Percentiles rank a stretch among this genome's conserved stretches.
phyloP scores from a whole-genome alignment of 2,329 filamentous ascomycete species.

The Westerdykella aurantiaca region DNA sequence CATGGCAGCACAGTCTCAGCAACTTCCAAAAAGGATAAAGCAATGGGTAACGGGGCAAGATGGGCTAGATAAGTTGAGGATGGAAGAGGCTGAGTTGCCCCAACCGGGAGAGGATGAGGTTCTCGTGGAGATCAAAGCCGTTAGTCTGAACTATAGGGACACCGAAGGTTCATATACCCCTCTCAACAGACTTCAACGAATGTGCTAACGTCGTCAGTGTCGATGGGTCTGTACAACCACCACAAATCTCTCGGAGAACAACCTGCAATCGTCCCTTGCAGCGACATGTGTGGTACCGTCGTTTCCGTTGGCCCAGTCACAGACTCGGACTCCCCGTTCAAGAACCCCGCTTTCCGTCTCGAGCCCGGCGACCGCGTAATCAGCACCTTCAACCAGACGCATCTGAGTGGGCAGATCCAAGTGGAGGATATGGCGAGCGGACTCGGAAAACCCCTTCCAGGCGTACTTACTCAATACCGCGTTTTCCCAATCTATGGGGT shows the following conservation, averaged over 20 bases:
- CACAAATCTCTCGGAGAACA: slow-evolving; percentile 48
- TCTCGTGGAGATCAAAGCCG: slow-evolving; percentile 48
- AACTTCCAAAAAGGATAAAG: slow-evolving; percentile 26
- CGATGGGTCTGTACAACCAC: slow-evolving; percentile 61
- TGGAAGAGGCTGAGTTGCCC: slow-evolving; percentile 31
- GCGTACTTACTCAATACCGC: slow-evolving; percentile 55
- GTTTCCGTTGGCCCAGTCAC: slow-evolving; percentile 42
- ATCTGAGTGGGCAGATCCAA: slow-evolving; percentile 55
- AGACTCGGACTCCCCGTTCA: slow-evolving; percentile 41
- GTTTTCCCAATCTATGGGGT: slow-evolving; percentile 54
- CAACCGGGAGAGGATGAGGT: slow-evolving; percentile 40
- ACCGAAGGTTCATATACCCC: slow-evolving; percentile 35
- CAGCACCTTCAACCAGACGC: slow-evolving; percentile 55
- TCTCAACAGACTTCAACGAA: not conserved
- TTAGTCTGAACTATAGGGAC: slow-evolving; percentile 52
- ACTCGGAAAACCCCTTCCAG: slow-evolving; percentile 55
- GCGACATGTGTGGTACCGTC: slow-evolving; percentile 64
- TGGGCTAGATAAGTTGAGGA: slow-evolving; percentile 39
- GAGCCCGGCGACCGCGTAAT: slow-evolving; percentile 58
- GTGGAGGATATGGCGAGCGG: slow-evolving; percentile 52
- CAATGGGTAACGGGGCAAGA: slow-evolving; percentile 42
- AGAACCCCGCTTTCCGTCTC: slow-evolving; percentile 32
- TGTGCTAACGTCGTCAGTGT: slow-evolving; percentile 42
- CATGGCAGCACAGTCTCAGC: slow-evolving; percentile 4
- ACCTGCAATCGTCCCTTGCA: slow-evolving; percentile 55